Evolutionary conservation across 192 early-diverging fungal species (phyloP), one percentile per base, ranked within the genome.

Genomic region (Coemansia sp.): DNA sequence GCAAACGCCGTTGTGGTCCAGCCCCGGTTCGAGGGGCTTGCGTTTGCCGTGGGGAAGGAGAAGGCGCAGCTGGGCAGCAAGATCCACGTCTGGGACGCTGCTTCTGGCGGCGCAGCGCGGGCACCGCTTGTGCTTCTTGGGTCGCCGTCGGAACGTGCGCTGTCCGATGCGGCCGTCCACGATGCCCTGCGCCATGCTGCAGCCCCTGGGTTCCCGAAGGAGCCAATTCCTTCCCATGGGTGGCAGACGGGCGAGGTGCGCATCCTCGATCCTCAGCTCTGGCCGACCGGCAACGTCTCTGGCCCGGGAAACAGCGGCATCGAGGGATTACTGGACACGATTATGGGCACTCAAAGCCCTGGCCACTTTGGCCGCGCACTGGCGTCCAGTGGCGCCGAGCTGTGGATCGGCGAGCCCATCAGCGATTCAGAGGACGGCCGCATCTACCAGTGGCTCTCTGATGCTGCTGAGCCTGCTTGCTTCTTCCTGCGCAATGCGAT

Each of bases 351-450:
- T 58, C 75, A 75, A 64, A 83, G 81, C 23, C 81, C 81, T 0
- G 81, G 81, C 16, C 81, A 83, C 61, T 83, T 83, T 62, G 81
- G 81, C 4, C 71, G 81, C 0, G 69, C 76, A 10, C 60, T 83
- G 72, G 76, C 81, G 2, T 45, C 72, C 0, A 60, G 69, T 1
- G 56, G 23, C 4, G 23, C 48, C 11, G 69, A 67, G 24, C 55
- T 83, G 76, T 83, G 81, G 81, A 83, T 83, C 57, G 81, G 81
- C 67, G 81, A 83, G 60, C 81, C 81, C 6, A 62, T 83, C 30
- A 77, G 81, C 58, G 64, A 64, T 36, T 48, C 62, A 36, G 79
- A 77, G 68, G 68, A 65, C 36, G 79, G 79, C 18, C 66, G 71
- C 18, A 60, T 82, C 26, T 72, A 82, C 44, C 60, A 68, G 24